phyloP scores from a whole-genome alignment of 2,329 filamentous ascomycete genomes.

The Verticillium klebahnii region DNA sequence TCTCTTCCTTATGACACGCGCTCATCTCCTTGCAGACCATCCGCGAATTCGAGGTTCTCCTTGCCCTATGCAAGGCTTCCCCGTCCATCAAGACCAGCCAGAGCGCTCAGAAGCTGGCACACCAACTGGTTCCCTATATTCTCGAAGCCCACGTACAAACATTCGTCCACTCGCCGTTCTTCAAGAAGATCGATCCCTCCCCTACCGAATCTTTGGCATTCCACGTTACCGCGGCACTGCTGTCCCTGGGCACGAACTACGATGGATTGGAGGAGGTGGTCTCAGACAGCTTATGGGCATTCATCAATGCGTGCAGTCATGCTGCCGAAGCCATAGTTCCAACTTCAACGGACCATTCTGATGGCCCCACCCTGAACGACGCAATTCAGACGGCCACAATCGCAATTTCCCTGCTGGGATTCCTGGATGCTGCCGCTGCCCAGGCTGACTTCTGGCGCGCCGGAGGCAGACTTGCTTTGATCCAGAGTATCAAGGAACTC shows the following conservation, averaged over 20 bases:
- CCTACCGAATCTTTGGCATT: constrained; percentile 82
- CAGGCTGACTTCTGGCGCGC: constrained; percentile 78
- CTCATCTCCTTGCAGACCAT: constrained; percentile 54
- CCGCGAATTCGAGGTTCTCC: constrained; percentile 84
- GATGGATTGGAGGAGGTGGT: constrained; percentile 62
- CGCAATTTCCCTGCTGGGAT: constrained; percentile 81
- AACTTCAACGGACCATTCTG: constrained; percentile 49
- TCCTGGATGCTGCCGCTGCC: constrained; percentile 75
- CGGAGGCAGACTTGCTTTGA: constrained; percentile 66
- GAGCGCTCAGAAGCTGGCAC: constrained; percentile 73
- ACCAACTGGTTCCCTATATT: constrained; percentile 78
- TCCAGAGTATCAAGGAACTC: constrained; percentile 66
- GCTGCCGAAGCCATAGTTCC: constrained; percentile 53
- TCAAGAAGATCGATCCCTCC: constrained; percentile 77
- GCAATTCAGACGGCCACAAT: constrained; percentile 69
- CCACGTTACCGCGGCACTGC: constrained; percentile 72
- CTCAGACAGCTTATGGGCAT: constrained; percentile 62
- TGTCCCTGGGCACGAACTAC: constrained; percentile 75
- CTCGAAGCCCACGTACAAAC: constrained; percentile 77
- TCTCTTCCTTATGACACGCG: neutral
- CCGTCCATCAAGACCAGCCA: constrained; percentile 65
- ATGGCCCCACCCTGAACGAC: constrained; percentile 58
- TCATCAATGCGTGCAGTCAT: constrained; percentile 65
- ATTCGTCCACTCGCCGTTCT: constrained; percentile 75
- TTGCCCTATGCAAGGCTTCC: constrained; percentile 88